Percentiles rank a stretch among this genome's conserved stretches.
Evolutionary conservation across 805 yeast genomes (phyloP).

Genomic region (Wickerhamiella brachini): DNA sequence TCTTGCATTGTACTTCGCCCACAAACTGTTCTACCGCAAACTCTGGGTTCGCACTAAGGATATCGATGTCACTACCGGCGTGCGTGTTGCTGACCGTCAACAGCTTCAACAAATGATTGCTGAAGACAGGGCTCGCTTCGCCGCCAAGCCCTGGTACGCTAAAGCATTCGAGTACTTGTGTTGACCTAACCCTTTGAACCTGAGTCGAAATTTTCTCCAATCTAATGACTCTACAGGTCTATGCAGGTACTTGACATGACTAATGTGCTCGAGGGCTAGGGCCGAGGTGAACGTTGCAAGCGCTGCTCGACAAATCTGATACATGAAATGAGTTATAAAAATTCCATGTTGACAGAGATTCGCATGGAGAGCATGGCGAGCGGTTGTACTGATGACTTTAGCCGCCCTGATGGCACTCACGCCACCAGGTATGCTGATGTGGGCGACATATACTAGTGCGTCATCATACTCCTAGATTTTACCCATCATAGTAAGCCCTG

Average conservation of each 20-base stretch:
- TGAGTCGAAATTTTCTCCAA: not conserved
- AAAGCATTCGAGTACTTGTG: not conserved
- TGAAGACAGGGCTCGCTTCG: conserved; percentile 6
- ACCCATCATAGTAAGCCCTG: not conserved
- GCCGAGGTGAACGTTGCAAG: not conserved
- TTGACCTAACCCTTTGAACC: not conserved
- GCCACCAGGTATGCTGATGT: not conserved
- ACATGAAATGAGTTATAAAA: not conserved
- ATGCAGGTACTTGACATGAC: not conserved
- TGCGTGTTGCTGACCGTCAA: conserved; percentile 7
- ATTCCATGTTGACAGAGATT: too few species aligned
- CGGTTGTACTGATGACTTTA: not conserved
- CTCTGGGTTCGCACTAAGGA: not conserved
- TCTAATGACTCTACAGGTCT: not conserved
- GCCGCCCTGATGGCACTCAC: not conserved
- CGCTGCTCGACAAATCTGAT: not conserved
- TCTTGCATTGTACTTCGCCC: conserved; percentile 40
- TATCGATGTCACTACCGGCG: conserved; percentile 1
- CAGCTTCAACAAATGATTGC: conserved; percentile 7
- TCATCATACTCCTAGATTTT: not conserved
- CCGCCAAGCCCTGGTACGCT: not conserved
- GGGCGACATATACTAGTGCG: not conserved
- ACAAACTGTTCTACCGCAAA: conserved; percentile 26
- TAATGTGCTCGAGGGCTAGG: not conserved
- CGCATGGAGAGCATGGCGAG: not conserved